Conservation (phyloP, 176 grass and related monocot species). For the bread wheat (Triticum aestivum) region IWGSC_CS_RefSeq_v2.1 NC_057811.1:158646671-158647170, state of each 20-base stretch:
- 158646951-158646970: background rate
- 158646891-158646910: background rate
- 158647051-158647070: background rate
- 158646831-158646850: too few species aligned
- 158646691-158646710: too few species aligned
- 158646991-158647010: background rate
- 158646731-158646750: too few species aligned
- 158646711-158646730: too few species aligned
- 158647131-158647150: background rate
- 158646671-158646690: too few species aligned
- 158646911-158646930: background rate
- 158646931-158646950: background rate
- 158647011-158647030: background rate
- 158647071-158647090: background rate
- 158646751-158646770: too few species aligned
- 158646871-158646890: background rate
- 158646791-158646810: too few species aligned
- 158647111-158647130: background rate
- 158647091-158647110: background rate
- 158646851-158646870: too few species aligned
- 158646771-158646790: too few species aligned
- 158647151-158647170: background rate
- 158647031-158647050: background rate
- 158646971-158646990: background rate
- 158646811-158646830: too few species aligned